Conservation (phyloP, 2,329 filamentous ascomycete genomes). For the Pyrenochaeta sp. region DNA sequence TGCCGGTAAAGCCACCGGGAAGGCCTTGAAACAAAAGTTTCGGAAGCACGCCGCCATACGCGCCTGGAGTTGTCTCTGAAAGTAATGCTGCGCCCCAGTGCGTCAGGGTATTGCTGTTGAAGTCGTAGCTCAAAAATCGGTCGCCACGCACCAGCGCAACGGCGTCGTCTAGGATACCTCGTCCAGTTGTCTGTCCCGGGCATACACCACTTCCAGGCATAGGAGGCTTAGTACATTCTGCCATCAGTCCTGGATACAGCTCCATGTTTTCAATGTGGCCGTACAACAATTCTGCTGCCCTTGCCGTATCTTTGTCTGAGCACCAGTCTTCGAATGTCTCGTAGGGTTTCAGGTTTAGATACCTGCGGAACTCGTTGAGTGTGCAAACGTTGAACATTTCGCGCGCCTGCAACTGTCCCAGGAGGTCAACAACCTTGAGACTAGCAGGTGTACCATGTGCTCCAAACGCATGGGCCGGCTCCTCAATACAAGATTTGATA, state of each 20-base stretch:
- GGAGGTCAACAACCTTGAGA: slow-evolving; percentile 76
- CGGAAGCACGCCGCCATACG: slow-evolving; percentile 58
- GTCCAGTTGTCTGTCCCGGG: slow-evolving; percentile 78
- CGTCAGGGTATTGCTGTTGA: slow-evolving; percentile 47
- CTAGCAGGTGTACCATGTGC: slow-evolving; percentile 75
- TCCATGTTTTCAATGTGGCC: slow-evolving; percentile 82
- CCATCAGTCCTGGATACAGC: slow-evolving; percentile 79
- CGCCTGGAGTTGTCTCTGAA: slow-evolving; percentile 47
- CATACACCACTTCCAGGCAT: slow-evolving; percentile 68
- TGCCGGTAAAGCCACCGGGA: slow-evolving; percentile 59
- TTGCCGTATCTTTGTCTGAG: slow-evolving; percentile 73
- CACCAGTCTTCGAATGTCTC: slow-evolving; percentile 85
- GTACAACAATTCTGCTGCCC: slow-evolving; percentile 65
- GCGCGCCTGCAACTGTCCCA: slow-evolving; percentile 79
- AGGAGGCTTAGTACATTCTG: slow-evolving; percentile 79
- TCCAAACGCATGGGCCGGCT: slow-evolving; percentile 65
- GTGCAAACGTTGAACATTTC: slow-evolving; percentile 76
- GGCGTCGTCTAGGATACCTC: slow-evolving; percentile 78
- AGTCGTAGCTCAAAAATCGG: slow-evolving; percentile 78
- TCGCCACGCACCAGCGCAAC: slow-evolving; percentile 79
- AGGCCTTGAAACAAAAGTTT: slow-evolving; percentile 56
- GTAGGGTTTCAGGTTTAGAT: slow-evolving; percentile 80
- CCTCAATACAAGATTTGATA: slow-evolving; percentile 71
- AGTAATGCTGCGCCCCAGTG: slow-evolving; percentile 62
- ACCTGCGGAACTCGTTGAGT: slow-evolving; percentile 83